Base-by-base conservation (phyloP, 1,139 yeast genomes). In the Nematodospora anomalae region DNA sequence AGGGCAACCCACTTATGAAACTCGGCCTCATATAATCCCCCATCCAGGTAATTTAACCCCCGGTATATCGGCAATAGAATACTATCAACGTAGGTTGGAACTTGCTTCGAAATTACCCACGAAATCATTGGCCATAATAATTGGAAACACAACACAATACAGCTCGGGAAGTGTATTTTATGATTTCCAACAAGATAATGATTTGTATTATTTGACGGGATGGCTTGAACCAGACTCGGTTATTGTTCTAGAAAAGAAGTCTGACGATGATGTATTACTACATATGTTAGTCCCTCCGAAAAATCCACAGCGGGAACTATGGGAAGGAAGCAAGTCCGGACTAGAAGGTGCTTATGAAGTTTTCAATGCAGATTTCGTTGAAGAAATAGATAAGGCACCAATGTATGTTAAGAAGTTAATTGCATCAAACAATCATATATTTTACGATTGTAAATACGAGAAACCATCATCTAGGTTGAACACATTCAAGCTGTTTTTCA, bases 311-410 rank as follows among this genome's bases (percentile, higher is more conserved):
- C 78, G 76, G 21, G 98, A 92, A 58, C 77, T 83, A 45, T 92
- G 99, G 99, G 97, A 90, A 52, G 99, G 99, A 7, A 81, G 78
- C 28, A 74, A 95, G 49, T 83, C 95, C 26, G 99, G 99, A 1
- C 71, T 83, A 6, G 78, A 80, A 33, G 96, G 95, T 9, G 96
- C 85, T 1, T 65, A 64, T 36, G 90, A 87, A 34, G 76, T 82
- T 33, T 92, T 92, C 64, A 92, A 90, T 57, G 96, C 96, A 3
- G 97, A 89, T 57, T 70, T 71, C 37, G 83, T 86, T 2, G 76
- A 74, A 28, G 75, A 79, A 33, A 70, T 74, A 30, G 64, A 67
- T 18, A 55, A 59, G 7, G 53, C 79, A 8, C 62, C 67, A 3
- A 43, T 53, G 4, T 73, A 77, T 45, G 45, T 85, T 15, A 58